Evolutionary conservation across 2,329 filamentous ascomycete species (phyloP), one percentile per base, ranked within the genome.

Genomic region (Scedosporium apiospermum): DNA sequence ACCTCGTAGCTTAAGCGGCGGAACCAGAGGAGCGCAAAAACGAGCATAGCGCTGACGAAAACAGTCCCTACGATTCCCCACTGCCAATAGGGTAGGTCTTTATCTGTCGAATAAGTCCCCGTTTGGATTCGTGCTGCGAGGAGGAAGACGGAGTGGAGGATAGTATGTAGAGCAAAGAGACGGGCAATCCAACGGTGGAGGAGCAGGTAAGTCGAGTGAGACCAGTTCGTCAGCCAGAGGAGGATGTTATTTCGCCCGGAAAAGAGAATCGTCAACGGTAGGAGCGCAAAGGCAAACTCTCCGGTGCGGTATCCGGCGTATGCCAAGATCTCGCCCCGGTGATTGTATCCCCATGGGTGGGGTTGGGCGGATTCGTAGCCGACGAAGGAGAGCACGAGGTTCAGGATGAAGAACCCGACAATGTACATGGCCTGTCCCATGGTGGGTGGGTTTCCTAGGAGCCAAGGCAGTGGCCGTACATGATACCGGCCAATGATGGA

Each of bases 101-200:
- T 38, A 38, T 38, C 34, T 12, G 34, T 4, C 10, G 34, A 38
- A 14, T 38, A 38, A 38, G 34, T 38, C 10, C 34, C 34, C 34
- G 34, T 38, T 38, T 38, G 34, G 34, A 38, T 38, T 38, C 34
- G 34, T 12, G 34, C 34, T 38, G 34, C 34, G 34, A 38, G 34
- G 34, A 74, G 68, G 64, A 75, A 67, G 4, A 71, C 53, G 2
- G 72, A 74, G 64, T 76, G 74, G 2, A 76, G 21, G 1, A 92
- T 87, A 6, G 90, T 92, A 77, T 93, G 90, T 78, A 90, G 91
- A 65, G 93, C 89, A 70, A 89, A 89, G 46, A 86, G 87, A 79
- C 86, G 93, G 0, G 69, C 73, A 12, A 75, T 66, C 70, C 73
- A 75, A 34, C 75, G 71, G 63, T 76, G 75, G 0, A 76, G 67